Conservation (phyloP, 805 yeast genomes). For the Kodamaea restingae region DNA sequence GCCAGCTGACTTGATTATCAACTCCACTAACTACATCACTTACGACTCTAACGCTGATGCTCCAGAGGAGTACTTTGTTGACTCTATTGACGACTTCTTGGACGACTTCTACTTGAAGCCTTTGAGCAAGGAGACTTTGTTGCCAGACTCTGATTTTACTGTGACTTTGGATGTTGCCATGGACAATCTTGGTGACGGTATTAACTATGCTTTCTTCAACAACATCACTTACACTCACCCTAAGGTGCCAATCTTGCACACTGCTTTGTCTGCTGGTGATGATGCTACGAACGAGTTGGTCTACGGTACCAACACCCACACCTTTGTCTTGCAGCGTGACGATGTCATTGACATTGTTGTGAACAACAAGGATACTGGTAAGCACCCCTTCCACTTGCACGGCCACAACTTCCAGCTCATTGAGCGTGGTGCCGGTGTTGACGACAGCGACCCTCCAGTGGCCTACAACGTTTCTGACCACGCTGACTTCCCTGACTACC, state of each 20-base stretch:
- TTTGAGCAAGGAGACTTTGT: constrained; percentile 33
- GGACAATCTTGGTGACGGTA: constrained; percentile 83
- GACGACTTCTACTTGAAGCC: constrained; percentile 38
- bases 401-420: constrained; percentile 88
- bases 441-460: constrained; percentile 51
- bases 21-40: constrained; percentile 70
- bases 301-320: constrained; percentile 78
- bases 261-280: constrained; percentile 73
- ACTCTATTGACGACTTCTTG: constrained; percentile 45
- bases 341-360: constrained; percentile 75
- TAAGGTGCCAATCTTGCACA: constrained; percentile 77
- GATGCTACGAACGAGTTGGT: constrained; percentile 47
- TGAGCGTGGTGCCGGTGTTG: constrained; percentile 61
- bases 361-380: constrained; percentile 86
- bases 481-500: constrained; percentile 57
- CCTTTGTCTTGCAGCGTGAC: constrained; percentile 64
- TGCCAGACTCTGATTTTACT: constrained; percentile 64
- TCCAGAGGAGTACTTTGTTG: constrained; percentile 38
- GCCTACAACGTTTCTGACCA: constrained; percentile 50
- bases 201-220: constrained; percentile 95
- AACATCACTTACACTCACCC: constrained; percentile 75
- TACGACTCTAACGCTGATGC: constrained; percentile 46
- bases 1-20: constrained; percentile 62
- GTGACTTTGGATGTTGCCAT: constrained; percentile 72
- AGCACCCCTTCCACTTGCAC: constrained; percentile 96